Evolutionary conservation across 371 early-diverging fungal genomes (phyloP).

Genomic region (Mortierella sp.): DNA sequence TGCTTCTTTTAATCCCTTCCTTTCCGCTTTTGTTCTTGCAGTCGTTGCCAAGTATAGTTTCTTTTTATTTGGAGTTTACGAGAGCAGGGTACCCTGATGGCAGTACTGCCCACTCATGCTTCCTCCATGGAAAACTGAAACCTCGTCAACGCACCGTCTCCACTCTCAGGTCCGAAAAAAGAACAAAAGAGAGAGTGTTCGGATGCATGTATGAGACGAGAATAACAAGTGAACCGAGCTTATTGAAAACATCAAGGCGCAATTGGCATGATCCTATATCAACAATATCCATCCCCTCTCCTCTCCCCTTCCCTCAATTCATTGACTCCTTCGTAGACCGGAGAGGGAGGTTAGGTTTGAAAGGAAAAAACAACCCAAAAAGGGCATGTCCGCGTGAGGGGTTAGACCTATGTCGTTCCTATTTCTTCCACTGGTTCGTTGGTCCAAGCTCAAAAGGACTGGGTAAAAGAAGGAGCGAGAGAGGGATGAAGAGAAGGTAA

Average conservation of each 20-base stretch:
- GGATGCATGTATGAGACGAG: not conserved
- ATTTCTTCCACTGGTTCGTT: slow-evolving; percentile 8
- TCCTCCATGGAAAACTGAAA: not conserved
- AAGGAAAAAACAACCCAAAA: not conserved
- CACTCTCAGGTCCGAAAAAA: not conserved
- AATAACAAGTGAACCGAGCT: not conserved
- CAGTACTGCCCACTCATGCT: not conserved
- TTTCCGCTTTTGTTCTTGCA: not conserved
- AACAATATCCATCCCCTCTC: not conserved
- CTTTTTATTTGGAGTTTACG: not conserved
- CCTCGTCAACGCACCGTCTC: not conserved
- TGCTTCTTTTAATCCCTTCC: not conserved
- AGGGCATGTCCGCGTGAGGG: slow-evolving; percentile 18
- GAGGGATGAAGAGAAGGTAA: not conserved
- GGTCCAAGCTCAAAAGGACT: slow-evolving; percentile 1
- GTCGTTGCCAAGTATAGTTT: not conserved
- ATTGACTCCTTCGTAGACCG: not conserved
- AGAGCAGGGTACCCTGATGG: not conserved
- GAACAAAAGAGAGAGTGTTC: not conserved
- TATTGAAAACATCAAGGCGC: not conserved
- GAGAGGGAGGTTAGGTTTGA: not conserved
- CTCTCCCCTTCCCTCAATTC: not conserved
- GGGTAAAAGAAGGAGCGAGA: too few relatives aligned
- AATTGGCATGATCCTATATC: not conserved
- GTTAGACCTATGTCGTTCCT: not conserved